Base-by-base conservation (phyloP, 2,329 filamentous ascomycete genomes). In the Neonectria hederae region DNA sequence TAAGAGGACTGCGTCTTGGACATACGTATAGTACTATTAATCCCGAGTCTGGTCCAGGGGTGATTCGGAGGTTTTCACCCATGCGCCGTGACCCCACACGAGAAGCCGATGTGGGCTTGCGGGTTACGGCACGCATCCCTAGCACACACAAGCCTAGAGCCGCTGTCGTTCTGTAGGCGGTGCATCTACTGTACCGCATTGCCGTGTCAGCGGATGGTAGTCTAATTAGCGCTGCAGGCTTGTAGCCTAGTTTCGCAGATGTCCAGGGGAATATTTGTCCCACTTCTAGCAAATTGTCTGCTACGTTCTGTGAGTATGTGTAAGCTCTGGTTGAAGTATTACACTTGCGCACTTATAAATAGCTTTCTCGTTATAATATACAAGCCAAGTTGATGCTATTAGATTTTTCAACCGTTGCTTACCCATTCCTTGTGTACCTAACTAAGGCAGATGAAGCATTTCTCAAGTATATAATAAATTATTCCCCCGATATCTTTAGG, bases 141-240 rank as follows among this genome's bases (percentile, higher is more conserved):
- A 32, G 48, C 19, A 21, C 26, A 51, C 48, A 21, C n/a, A 32
- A 14, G 46, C 22, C 54, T 60, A 30, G 57, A 24, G 30, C 57
- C 51, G 22, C 55, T 28, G 11, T 21, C 35, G 6, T 40, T 45
- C 19, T 30, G 22, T 43, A 45, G 30, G 46, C 57, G 55, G 46
- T 59, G 64, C 57, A 57, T 65, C 45, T 30, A 26, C 38, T 45
- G 28, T 28, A 28, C 28, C 28, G 10, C 61, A 58, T 56, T 63
- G 56, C 64, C 64, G 65, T 57, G 51, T 40, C 21, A 49, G 32
- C 40, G 46, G 65, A 53, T 52, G 30, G 55, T 59, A 65, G n/a
- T n/a, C n/a, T n/a, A 28, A 28, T 28, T 28, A 28, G 63, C 57
- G 38, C 30, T 32, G 30, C 30, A 32, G 30, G 10, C 30, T 53